Base-by-base conservation (phyloP, 2,329 filamentous ascomycete species). In the Aspergillus viridinutans region DNA sequence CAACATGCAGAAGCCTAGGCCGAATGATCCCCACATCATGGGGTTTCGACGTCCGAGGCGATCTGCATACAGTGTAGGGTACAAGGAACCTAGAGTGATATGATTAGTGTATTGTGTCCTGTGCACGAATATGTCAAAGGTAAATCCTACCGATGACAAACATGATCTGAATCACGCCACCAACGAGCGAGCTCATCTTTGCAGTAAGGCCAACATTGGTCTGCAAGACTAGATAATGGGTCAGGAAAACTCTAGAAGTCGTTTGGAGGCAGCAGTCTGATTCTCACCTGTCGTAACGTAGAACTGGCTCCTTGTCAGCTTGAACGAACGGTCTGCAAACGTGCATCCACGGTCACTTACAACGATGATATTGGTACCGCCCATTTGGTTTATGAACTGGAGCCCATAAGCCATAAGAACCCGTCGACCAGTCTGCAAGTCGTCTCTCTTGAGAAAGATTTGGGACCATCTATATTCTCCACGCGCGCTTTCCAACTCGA, bases 311-410 rank as follows among this genome's bases (percentile, higher is more conserved):
- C 14, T 42, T n/a, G 50, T 57, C 38, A 54, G 50, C 47, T 53
- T 28, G 23, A 48, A 26, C 26, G 23, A 48, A 26, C 26, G 50
- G 23, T 49, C 25, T 40, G 50, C 23, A 50, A n/a, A 40, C n/a
- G 5, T 38, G 12, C 10, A 25, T 49, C 17, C n/a, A 10, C 3
- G 9, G 38, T 38, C 17, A 67, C 65, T 60, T 76, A 80, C 14
- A 35, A 80, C 77, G 4, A 81, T 75, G 68, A 62, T 49, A 51
- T 81, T 81, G 56, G 81, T 79, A 0, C 80, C 79, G 4, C 74
- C 72, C 50, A 78, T 71, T 57, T 83, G 81, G 51, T 83, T 79
- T 74, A 80, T 80, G 53, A 79, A 76, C 53, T 79, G 76, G 52
- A 77, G 74, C n/a, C 75, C 73, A 61, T 73, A 80, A 0, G 79